These are phyloP conservation scores for Sarocladiaceae sp. DNA, from an alignment of 2,329 filamentous ascomycete genomes.

Conservation along the genomic window DNA sequence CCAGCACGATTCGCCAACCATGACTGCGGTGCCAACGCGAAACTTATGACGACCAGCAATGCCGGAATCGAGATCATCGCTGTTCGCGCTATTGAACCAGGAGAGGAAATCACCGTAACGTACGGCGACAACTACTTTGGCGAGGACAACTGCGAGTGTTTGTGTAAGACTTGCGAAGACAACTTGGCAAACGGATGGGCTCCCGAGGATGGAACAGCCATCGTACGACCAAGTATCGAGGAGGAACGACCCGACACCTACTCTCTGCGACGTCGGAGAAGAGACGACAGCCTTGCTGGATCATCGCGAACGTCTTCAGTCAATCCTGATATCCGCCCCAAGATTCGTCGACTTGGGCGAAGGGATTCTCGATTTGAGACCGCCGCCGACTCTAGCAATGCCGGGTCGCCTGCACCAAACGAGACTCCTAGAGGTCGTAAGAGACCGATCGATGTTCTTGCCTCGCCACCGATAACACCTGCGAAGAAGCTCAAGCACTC, in stretches of 20 bases:
- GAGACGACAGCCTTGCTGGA: conserved; percentile 42
- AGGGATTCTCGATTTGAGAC: conserved; percentile 25
- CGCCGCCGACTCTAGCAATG: conserved; percentile 27
- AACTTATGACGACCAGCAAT: conserved; percentile 73
- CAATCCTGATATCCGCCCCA: conserved; percentile 48
- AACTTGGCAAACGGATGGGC: conserved; percentile 77
- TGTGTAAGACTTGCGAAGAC: conserved; percentile 82
- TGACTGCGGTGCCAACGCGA: conserved; percentile 89
- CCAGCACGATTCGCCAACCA: conserved; percentile 96
- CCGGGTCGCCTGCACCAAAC: conserved; percentile 21
- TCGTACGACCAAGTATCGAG: conserved; percentile 48
- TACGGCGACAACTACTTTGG: conserved; percentile 97
- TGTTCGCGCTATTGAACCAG: conserved; percentile 70
- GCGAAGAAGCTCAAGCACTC: conserved; percentile 40
- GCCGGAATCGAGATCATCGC: conserved; percentile 90
- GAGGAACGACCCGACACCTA: conserved; percentile 41
- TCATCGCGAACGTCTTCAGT: conserved; percentile 52
- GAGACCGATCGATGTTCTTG: conserved; percentile 36
- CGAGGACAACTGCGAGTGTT: conserved; percentile 86
- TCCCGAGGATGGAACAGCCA: conserved; percentile 38
- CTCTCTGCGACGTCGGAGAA: conserved; percentile 46
- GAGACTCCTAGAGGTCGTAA: conserved; percentile 27
- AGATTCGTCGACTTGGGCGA: conserved; percentile 32
- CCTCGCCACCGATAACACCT: conserved; percentile 50
- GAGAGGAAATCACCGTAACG: conserved; percentile 93